Percentiles rank a stretch among this genome's conserved stretches.
Conservation (phyloP, 768 basidiomycete genomes). For the Leccinum fibrillosum region DNA sequence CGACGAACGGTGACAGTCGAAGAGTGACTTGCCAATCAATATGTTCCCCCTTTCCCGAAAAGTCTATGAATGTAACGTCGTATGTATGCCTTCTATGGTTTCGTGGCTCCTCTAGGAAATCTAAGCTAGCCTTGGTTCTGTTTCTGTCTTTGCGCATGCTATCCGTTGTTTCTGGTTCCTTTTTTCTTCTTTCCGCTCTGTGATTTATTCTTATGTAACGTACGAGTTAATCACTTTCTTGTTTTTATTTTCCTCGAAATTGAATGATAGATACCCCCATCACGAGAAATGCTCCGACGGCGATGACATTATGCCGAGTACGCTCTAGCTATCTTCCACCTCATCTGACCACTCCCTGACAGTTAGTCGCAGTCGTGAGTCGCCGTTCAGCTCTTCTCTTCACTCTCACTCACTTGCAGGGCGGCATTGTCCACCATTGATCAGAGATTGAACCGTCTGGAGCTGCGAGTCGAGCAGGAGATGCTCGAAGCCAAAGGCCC, state of each 20-base stretch:
- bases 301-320: no score
- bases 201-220: constrained; percentile 16
- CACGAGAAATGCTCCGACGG: no score
- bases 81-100: constrained; percentile 2
- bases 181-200: constrained; percentile 9
- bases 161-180: constrained; percentile 11
- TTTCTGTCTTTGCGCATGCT: constrained; percentile 16
- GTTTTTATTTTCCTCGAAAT: neutral
- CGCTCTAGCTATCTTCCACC: no score
- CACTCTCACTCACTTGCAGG: no score
- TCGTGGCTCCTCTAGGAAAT: neutral
- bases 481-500: no score
- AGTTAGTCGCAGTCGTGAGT: no score
- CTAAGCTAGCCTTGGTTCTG: constrained; percentile 9
- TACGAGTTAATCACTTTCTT: constrained; percentile 9
- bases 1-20: constrained; percentile 22
- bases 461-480: no score
- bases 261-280: no score
- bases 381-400: no score
- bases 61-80: neutral
- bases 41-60: neutral
- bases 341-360: no score
- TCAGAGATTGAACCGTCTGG: no score
- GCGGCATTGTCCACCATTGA: no score
- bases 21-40: constrained; percentile 9